phyloP scores from a whole-genome alignment of 208 protist genomes.

The Strigomonas culicis region DNA sequence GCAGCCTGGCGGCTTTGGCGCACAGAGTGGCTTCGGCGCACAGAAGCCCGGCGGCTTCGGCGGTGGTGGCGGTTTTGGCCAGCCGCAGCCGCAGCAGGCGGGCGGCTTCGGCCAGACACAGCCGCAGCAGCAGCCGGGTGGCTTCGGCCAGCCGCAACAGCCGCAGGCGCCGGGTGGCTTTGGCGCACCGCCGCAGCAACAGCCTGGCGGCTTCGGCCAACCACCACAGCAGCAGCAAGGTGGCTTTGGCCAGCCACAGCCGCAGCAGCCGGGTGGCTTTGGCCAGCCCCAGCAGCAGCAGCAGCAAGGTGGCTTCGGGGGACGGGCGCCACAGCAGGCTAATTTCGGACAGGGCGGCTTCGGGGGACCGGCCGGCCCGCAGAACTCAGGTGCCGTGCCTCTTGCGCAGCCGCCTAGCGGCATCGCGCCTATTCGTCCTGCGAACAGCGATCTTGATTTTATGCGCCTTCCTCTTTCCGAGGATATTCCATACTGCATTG shows the following conservation, averaged over 20 bases:
- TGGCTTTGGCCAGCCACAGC: not conserved
- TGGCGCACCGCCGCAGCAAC: conserved; percentile 14
- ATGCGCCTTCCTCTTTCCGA: conserved; percentile 78
- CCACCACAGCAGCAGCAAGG: conserved; percentile 12
- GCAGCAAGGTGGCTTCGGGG: not conserved
- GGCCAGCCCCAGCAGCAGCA: conserved; percentile 2
- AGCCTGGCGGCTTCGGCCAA: conserved; percentile 30
- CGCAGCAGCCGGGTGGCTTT: conserved; percentile 5
- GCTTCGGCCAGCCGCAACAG: conserved; percentile 20
- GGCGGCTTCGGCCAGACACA: conserved; percentile 14
- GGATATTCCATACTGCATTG: conserved; percentile 76
- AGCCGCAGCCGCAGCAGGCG: not conserved
- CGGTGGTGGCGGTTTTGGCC: conserved; percentile 27
- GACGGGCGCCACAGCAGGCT: not conserved
- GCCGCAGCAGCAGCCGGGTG: conserved; percentile 10
- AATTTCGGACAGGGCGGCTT: not conserved
- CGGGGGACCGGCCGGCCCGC: not conserved
- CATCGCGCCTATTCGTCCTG: conserved; percentile 20
- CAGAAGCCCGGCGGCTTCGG: conserved; percentile 8
- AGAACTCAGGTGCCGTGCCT: no score
- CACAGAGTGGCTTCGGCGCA: conserved; percentile 38
- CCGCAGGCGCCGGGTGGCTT: conserved; percentile 27
- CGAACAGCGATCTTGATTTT: conserved; percentile 34
- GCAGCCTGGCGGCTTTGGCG: conserved; percentile 10
- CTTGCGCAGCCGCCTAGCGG: not conserved